Evolutionary conservation across 768 basidiomycete species (phyloP).

Genomic region (Suillus lakei): DNA sequence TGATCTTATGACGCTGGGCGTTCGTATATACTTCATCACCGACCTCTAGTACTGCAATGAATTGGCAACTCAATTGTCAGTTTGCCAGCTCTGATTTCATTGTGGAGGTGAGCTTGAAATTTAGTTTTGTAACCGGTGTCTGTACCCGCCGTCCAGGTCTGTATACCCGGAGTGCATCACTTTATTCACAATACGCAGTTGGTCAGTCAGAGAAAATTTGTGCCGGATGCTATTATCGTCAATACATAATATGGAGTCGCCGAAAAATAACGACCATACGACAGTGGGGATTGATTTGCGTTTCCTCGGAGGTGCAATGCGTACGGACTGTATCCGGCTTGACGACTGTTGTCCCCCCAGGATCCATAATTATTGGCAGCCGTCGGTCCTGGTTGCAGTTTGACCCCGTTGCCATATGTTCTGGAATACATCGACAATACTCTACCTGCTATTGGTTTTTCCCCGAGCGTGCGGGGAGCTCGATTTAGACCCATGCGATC

Average conservation of each 20-base stretch:
- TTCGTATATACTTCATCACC: not conserved
- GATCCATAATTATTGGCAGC: not conserved
- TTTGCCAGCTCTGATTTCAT: not conserved
- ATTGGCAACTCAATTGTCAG: not conserved
- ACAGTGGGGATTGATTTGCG: not conserved
- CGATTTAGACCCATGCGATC: not conserved
- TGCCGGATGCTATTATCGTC: not conserved
- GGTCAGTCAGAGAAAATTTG: not conserved
- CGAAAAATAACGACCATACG: too few species aligned
- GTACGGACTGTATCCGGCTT: not conserved
- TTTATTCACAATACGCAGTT: not conserved
- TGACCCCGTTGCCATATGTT: not conserved
- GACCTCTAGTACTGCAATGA: not conserved
- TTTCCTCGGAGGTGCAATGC: not conserved
- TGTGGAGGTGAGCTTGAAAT: not conserved
- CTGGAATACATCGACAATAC: not conserved
- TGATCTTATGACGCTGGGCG: too few species aligned
- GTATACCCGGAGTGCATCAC: too few species aligned
- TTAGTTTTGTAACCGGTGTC: not conserved
- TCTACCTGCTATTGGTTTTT: not conserved
- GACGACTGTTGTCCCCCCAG: not conserved
- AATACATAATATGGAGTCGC: too few species aligned
- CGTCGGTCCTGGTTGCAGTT: not conserved
- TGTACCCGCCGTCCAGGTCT: too few species aligned
- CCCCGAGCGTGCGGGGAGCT: not conserved